These are phyloP conservation scores for Sporothrix globosa DNA, from an alignment of 2,329 filamentous ascomycete genomes.

Conservation along the genomic window DNA sequence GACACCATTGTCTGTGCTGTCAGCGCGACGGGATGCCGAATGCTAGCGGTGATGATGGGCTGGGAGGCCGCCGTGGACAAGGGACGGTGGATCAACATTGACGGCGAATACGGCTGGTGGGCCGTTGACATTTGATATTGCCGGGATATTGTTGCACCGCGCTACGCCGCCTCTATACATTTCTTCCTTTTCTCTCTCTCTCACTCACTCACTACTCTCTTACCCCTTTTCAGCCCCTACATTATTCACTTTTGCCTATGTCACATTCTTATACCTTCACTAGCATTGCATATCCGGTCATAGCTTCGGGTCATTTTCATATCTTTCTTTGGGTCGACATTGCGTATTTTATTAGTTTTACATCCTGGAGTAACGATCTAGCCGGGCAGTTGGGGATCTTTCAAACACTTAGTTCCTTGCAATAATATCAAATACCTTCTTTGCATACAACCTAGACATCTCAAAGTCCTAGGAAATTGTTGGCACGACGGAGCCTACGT, in stretches of 20 bases:
- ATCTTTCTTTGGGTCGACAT: not conserved
- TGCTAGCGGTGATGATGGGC: conserved; percentile 84
- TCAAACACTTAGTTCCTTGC: not conserved
- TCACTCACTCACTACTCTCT: not conserved
- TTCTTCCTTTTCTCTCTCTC: not conserved
- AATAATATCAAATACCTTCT: not conserved
- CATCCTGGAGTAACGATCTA: conserved; percentile 8
- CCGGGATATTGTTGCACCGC: not conserved
- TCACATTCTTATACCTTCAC: not conserved
- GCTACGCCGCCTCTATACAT: not conserved
- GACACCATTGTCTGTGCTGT: conserved; percentile 78
- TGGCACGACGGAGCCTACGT: not conserved
- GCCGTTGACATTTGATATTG: conserved; percentile 28
- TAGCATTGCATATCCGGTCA: conserved; percentile 19
- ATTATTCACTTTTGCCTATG: not conserved
- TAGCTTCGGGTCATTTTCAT: not conserved
- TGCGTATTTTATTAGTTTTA: not conserved
- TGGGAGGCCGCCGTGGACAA: conserved; percentile 69
- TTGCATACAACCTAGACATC: not conserved
- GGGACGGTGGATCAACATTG: conserved; percentile 76
- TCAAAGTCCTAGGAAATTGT: not conserved
- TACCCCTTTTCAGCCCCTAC: not conserved
- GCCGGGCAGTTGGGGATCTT: not conserved
- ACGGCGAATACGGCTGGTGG: conserved; percentile 67
- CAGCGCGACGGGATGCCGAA: conserved; percentile 70